Percentiles rank a stretch among this genome's conserved stretches.
Evolutionary conservation across 768 basidiomycete genomes (phyloP).

Genomic region (Lentinula lateritia): DNA sequence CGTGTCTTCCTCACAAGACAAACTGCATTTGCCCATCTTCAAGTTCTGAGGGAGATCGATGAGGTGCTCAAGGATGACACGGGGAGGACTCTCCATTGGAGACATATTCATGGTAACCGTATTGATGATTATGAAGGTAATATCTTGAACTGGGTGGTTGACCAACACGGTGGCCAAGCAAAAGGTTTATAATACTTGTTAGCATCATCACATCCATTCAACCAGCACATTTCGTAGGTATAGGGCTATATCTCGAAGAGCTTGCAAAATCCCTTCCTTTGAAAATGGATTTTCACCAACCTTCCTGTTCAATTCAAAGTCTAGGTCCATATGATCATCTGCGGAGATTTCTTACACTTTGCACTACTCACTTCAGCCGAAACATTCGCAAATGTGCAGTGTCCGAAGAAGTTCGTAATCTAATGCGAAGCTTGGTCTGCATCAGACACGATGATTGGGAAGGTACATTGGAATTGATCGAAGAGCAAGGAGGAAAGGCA

Average conservation of each 20-base stretch:
- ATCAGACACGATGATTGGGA: constrained; percentile 17
- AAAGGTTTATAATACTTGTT: constrained; percentile 9
- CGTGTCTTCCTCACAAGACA: constrained; percentile 15
- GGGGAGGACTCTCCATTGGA: constrained; percentile 10
- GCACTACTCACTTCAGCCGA: constrained; percentile 13
- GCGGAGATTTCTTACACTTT: constrained; percentile 13
- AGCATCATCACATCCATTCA: no score
- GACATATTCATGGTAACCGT: constrained; percentile 9
- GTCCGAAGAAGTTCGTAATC: constrained; percentile 5
- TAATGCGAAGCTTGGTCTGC: constrained; percentile 19
- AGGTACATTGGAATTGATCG: constrained; percentile 12
- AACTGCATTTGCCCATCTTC: constrained; percentile 12
- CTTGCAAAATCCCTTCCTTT: not conserved
- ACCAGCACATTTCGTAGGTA: constrained; percentile 7
- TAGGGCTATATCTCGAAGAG: constrained; percentile 17
- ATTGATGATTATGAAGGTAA: constrained; percentile 3
- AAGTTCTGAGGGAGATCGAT: constrained; percentile 10
- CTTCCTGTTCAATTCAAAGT: constrained; percentile 1
- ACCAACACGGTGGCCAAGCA: constrained; percentile 15
- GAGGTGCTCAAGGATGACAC: constrained; percentile 12
- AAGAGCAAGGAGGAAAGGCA: constrained; percentile 13
- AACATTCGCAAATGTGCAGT: constrained; percentile 14
- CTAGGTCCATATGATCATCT: constrained; percentile 19
- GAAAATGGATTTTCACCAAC: constrained; percentile 17
- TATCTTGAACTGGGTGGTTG: constrained; percentile 10